Percentiles rank a stretch among this genome's conserved stretches.
These are phyloP conservation scores for Colletotrichum shisoi DNA, from an alignment of 2,329 filamentous ascomycete species.

Conservation along the genomic window DNA sequence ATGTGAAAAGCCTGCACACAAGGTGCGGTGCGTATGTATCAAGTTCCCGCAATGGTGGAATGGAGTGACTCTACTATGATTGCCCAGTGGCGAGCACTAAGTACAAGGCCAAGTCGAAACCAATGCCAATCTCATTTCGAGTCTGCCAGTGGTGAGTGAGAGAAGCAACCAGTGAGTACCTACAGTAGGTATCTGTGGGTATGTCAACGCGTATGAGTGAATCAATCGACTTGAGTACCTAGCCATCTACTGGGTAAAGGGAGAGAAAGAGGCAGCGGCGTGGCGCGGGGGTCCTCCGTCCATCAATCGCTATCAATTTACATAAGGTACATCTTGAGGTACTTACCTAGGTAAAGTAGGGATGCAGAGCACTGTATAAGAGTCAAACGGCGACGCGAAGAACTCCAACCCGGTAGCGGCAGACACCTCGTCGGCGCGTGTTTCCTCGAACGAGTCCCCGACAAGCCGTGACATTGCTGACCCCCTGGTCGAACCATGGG, in stretches of 20 bases:
- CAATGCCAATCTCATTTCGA: background rate
- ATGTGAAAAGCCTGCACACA: conserved; percentile 28
- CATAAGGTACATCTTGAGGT: too few relatives aligned
- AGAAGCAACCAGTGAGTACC: background rate
- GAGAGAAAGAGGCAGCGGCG: background rate
- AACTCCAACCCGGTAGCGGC: conserved; percentile 31
- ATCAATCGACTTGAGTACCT: background rate
- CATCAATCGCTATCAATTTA: too few relatives aligned
- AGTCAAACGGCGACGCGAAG: conserved; percentile 23
- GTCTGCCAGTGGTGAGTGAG: background rate
- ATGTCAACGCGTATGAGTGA: too few relatives aligned
- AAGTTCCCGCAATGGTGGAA: conserved; percentile 28
- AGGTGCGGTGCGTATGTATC: conserved; percentile 19
- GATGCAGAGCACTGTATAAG: too few relatives aligned
- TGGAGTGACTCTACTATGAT: conserved; percentile 18
- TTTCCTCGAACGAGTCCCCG: conserved; percentile 34
- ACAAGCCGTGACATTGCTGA: conserved; percentile 31
- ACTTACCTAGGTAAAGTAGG: too few relatives aligned
- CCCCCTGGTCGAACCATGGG: conserved; percentile 38
- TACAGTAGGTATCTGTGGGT: too few relatives aligned
- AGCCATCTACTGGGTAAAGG: background rate
- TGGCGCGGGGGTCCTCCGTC: conserved; percentile 8
- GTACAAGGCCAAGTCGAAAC: background rate
- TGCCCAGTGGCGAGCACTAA: background rate
- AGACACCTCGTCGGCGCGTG: conserved; percentile 31